phyloP scores from a whole-genome alignment of 805 yeast genomes.

The Candida methanosorbosa region DNA sequence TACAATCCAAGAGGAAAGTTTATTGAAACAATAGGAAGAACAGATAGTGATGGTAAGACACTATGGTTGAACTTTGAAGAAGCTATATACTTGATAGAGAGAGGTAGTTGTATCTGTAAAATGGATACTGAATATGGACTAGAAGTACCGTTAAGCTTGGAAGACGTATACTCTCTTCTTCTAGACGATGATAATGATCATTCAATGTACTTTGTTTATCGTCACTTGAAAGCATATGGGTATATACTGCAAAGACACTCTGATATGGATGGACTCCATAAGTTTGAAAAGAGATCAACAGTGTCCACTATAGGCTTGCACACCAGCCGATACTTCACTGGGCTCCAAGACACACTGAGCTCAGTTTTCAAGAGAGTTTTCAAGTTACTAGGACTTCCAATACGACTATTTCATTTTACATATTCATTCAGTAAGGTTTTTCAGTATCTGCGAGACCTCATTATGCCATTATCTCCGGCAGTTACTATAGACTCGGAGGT shows the following conservation, averaged over 20 bases:
- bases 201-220: slow-evolving; percentile 58
- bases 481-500: slow-evolving; percentile 6
- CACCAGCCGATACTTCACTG: not conserved
- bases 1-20: slow-evolving; percentile 59
- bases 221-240: slow-evolving; percentile 71
- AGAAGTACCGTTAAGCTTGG: slow-evolving; percentile 41
- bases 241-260: slow-evolving; percentile 43
- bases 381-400: not conserved
- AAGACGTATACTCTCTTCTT: slow-evolving; percentile 51
- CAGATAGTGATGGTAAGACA: slow-evolving; percentile 36
- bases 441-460: slow-evolving; percentile 6
- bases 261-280: too few relatives aligned
- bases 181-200: slow-evolving; percentile 28
- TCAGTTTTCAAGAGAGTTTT: too few relatives aligned
- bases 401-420: too few relatives aligned
- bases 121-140: slow-evolving; percentile 10
- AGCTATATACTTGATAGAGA: slow-evolving; percentile 65
- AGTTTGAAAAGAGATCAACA: not conserved
- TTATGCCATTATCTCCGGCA: slow-evolving; percentile 2
- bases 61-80: slow-evolving; percentile 59
- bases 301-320: not conserved
- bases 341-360: not conserved
- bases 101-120: slow-evolving; percentile 49
- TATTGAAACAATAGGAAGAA: slow-evolving; percentile 62
- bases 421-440: slow-evolving; percentile 5